Percentiles rank a stretch among this genome's conserved stretches.
phyloP scores from a whole-genome alignment of 2,329 filamentous ascomycete genomes.

The Celoporthe dispersa region DNA sequence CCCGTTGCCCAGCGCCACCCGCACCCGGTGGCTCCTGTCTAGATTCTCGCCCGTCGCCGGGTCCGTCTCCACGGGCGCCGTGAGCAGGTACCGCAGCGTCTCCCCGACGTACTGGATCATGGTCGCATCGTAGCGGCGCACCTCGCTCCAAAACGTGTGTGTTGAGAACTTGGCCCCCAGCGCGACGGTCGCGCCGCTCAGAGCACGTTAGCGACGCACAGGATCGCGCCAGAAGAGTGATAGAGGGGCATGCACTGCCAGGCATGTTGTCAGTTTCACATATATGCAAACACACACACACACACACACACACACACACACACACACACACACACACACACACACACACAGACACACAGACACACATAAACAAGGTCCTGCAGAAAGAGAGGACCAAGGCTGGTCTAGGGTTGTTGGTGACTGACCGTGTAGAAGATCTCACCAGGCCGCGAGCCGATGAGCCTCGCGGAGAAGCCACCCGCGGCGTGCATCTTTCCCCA shows the following conservation, averaged over 20 bases:
- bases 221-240: slow-evolving; percentile 75
- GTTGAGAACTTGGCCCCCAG: slow-evolving; percentile 81
- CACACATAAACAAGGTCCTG: too few species aligned
- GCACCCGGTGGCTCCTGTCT: slow-evolving; percentile 75
- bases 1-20: slow-evolving; percentile 81
- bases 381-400: slow-evolving; percentile 21
- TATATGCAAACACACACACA: background rate
- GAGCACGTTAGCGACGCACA: slow-evolving; percentile 69
- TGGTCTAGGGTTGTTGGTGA: background rate
- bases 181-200: slow-evolving; percentile 67
- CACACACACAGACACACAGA: slow-evolving; percentile 7
- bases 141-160: slow-evolving; percentile 76
- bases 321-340: background rate
- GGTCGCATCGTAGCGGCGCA: slow-evolving; percentile 71
- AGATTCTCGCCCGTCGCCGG: slow-evolving; percentile 67
- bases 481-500: slow-evolving; percentile 68
- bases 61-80: slow-evolving; percentile 66
- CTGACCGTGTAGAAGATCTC: slow-evolving; percentile 78
- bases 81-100: slow-evolving; percentile 80
- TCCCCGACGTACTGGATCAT: slow-evolving; percentile 88
- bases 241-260: slow-evolving; percentile 83
- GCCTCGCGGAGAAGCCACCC: slow-evolving; percentile 55
- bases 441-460: slow-evolving; percentile 60
- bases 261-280: slow-evolving; percentile 14
- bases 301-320: background rate